Percentiles rank a stretch among this genome's conserved stretches.
phyloP scores from a whole-genome alignment of 345 rosid genomes.

The Capsella bursapastoris region DNA sequence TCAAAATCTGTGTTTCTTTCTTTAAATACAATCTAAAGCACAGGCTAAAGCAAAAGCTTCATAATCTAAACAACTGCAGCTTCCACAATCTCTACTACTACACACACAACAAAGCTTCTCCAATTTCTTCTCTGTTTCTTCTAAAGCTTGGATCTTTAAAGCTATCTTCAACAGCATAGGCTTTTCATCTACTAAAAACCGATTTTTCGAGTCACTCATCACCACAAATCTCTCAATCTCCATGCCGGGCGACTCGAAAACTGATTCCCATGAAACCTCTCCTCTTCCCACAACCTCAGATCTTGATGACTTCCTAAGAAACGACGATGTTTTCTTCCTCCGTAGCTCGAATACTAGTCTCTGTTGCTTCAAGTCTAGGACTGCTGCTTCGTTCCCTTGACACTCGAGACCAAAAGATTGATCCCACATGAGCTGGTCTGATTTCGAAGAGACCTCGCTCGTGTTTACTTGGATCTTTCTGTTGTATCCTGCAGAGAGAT shows the following conservation, averaged over 20 bases:
- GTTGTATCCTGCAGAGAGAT: conserved; percentile 61
- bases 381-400: conserved; percentile 56
- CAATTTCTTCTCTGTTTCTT: conserved; percentile 10
- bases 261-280: conserved; percentile 49
- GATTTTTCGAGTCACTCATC: conserved; percentile 18
- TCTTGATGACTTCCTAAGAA: conserved; percentile 48
- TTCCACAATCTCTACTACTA: conserved; percentile 35
- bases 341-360: conserved; percentile 66
- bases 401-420: conserved; percentile 68
- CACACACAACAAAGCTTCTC: conserved; percentile 33
- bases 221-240: conserved; percentile 40
- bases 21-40: conserved; percentile 35
- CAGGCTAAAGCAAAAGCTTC: conserved; percentile 45
- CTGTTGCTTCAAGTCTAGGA: conserved; percentile 52
- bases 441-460: conserved; percentile 49
- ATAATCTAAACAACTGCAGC: conserved; percentile 34
- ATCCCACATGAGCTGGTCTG: conserved; percentile 55
- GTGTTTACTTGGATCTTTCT: conserved; percentile 61
- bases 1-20: conserved; percentile 14
- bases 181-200: conserved; percentile 5
- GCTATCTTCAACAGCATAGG: conserved; percentile 39
- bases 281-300: conserved; percentile 67
- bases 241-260: conserved; percentile 33
- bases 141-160: conserved; percentile 36
- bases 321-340: conserved; percentile 46